Conservation (phyloP, 2,329 filamentous ascomycete species). For the Colletotrichum siamense region DNA sequence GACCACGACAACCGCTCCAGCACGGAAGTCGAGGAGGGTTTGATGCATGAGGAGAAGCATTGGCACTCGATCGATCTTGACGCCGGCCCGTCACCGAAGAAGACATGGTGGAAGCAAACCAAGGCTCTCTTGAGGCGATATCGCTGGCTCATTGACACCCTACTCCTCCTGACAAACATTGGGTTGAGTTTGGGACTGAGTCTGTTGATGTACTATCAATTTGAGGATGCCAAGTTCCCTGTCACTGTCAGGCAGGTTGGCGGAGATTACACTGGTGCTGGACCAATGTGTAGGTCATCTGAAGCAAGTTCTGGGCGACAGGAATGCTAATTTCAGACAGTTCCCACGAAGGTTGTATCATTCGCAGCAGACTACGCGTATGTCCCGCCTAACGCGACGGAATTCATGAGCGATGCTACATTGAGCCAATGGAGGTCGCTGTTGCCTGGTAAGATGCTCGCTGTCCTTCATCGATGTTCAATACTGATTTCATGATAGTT, state of each 20-base stretch:
- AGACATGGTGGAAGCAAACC: not conserved
- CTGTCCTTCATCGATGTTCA: not conserved
- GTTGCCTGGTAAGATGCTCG: constrained; percentile 37
- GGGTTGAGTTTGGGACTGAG: constrained; percentile 7
- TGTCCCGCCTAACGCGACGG: constrained; percentile 40
- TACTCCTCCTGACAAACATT: constrained; percentile 16
- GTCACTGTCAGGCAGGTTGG: constrained; percentile 36
- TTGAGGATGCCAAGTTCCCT: constrained; percentile 4
- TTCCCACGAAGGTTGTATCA: constrained; percentile 39
- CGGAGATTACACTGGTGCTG: constrained; percentile 40
- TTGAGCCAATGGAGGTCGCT: constrained; percentile 43
- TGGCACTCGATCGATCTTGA: constrained; percentile 15
- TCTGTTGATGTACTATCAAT: constrained; percentile 20
- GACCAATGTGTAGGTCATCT: constrained; percentile 36
- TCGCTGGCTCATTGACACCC: constrained; percentile 18
- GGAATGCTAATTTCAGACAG: constrained; percentile 25
- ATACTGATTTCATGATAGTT: constrained; percentile 20
- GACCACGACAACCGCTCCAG: constrained; percentile 1
- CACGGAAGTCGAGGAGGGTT: constrained; percentile 14
- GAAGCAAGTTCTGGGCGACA: too few species aligned
- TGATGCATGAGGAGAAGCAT: constrained; percentile 17
- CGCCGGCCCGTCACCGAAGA: not conserved
- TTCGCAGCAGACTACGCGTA: constrained; percentile 43
- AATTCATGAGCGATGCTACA: constrained; percentile 42
- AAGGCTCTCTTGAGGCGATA: not conserved